A percentile compares a stretch with the other conserved stretches of the same genome.
Conservation (phyloP, 495 filamentous ascomycete genomes). For the Symbiotaphrina buchneri region DNA sequence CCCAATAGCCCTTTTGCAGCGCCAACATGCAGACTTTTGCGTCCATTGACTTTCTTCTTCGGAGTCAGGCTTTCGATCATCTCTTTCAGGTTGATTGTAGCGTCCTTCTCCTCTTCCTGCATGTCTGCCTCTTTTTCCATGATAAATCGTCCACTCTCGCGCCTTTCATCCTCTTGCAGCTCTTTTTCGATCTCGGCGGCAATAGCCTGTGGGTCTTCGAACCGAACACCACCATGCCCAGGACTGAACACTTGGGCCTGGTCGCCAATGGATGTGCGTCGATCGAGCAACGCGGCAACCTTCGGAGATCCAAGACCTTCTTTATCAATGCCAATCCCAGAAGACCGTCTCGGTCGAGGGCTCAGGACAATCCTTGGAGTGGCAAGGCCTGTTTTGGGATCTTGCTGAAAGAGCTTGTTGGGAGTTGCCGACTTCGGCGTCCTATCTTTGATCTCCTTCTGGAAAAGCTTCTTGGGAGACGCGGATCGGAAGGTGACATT, state of each 20-base stretch:
- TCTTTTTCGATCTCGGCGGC: conserved; percentile 49
- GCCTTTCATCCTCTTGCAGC: conserved; percentile 35
- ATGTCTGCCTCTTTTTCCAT: conserved; percentile 16
- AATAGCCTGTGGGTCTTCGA: conserved; percentile 42
- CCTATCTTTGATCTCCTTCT: conserved; percentile 18
- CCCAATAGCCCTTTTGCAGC: conserved; percentile 54
- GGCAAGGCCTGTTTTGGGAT: conserved; percentile 28
- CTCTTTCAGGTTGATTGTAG: conserved; percentile 40
- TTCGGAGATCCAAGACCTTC: conserved; percentile 59
- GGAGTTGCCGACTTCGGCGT: conserved; percentile 15
- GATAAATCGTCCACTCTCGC: conserved; percentile 32
- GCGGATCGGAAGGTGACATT: conserved; percentile 21
- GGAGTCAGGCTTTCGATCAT: conserved; percentile 60
- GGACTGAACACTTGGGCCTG: conserved; percentile 37
- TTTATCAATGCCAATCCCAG: conserved; percentile 53
- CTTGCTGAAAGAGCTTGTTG: conserved; percentile 32
- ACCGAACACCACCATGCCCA: conserved; percentile 25
- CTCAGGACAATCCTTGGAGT: conserved; percentile 43
- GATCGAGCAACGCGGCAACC: conserved; percentile 49
- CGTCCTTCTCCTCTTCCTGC: conserved; percentile 26
- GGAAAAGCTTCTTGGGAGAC: conserved; percentile 31
- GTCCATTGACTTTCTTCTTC: conserved; percentile 47
- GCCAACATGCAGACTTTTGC: conserved; percentile 58
- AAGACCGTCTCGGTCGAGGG: conserved; percentile 36
- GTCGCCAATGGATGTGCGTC: conserved; percentile 48